These are phyloP conservation scores for Lentinula raphanica DNA, from an alignment of 768 basidiomycete species.

Conservation along the genomic window DNA sequence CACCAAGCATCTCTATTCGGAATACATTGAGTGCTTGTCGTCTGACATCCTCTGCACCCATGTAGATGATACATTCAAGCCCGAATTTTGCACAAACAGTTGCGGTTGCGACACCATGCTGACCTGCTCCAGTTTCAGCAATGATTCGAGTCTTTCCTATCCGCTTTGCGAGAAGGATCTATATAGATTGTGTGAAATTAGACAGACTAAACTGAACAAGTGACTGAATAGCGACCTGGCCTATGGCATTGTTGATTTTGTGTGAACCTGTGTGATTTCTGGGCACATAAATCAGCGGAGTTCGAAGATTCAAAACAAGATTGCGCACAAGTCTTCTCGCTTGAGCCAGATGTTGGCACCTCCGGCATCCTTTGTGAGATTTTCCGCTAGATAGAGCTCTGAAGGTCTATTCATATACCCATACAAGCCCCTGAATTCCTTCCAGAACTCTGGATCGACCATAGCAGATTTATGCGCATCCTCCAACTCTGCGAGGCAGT, in stretches of 20 bases:
- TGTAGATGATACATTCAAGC: slow-evolving; percentile 92
- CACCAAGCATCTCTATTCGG: slow-evolving; percentile 96
- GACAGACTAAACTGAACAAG: neutral
- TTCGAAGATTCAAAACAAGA: neutral
- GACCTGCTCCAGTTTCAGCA: slow-evolving; percentile 97
- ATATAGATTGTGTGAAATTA: slow-evolving; percentile 10
- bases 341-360: slow-evolving; percentile 98
- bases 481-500: slow-evolving; percentile 86
- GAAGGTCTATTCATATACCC: slow-evolving; percentile 96
- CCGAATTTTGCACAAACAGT: slow-evolving; percentile 97
- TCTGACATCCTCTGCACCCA: slow-evolving; percentile 96
- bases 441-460: slow-evolving; percentile 86
- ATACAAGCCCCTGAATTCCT: slow-evolving; percentile 83
- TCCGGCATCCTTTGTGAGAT: slow-evolving; percentile 82
- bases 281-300: neutral
- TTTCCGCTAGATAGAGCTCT: slow-evolving; percentile 85
- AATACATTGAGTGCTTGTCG: slow-evolving; percentile 97
- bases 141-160: slow-evolving; percentile 96
- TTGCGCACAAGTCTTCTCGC: slow-evolving; percentile 79
- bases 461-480: slow-evolving; percentile 84
- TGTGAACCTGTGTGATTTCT: slow-evolving; percentile 98
- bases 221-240: slow-evolving; percentile 55
- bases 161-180: slow-evolving; percentile 92
- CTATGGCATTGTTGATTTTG: slow-evolving; percentile 99
- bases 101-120: slow-evolving; percentile 98